Evolutionary conservation across 192 early-diverging fungal genomes (phyloP), one percentile per base, ranked within the genome.

Genomic region (Umbelopsis sp.): DNA sequence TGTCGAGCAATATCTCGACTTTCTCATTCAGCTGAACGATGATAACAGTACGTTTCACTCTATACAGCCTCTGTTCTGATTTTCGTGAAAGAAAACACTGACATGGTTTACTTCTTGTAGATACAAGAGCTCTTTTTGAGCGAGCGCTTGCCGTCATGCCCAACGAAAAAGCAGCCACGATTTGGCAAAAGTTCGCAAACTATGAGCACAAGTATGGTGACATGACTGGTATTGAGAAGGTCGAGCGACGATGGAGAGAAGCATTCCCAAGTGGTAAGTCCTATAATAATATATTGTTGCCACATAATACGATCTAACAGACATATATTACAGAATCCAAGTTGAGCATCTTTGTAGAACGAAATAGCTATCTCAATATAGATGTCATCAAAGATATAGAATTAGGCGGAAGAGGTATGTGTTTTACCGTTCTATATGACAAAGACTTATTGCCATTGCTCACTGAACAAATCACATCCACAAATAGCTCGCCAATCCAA

Each of bases 191-290:
- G 75, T 91, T 94, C 69, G 82, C 92, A 9, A 87, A 91, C 27
- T 94, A 95, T 74, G 95, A 96, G 74, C 91, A 86, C 79, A 87
- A 91, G 65, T 95, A 93, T 78, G 95, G 95, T 11, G 95, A 98
- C 78, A 78, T 96, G 67, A 67, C 82, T 0, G 85, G 87, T 48
- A 84, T 96, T 25, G 74, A 81, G 20, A 92, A 90, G 71, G 80
- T 93, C 22, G 95, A 98, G 67, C 90, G 91, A 77, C 83, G 95
- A 33, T 79, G 88, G 37, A 82, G 80, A 16, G 93, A 92, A 23
- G 87, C 87, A 30, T 96, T 89, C 73, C 87, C 91, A 12, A 81
- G 90, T 27, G 82, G 88, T 90, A 78, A 64, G 69, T 15, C 21
- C 45, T 25, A 21, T 9, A 4, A 15, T n/a, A 48, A 33, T 25